Evolutionary conservation across 1,139 yeast species (phyloP).

Genomic region (Yamadazyma sp.): DNA sequence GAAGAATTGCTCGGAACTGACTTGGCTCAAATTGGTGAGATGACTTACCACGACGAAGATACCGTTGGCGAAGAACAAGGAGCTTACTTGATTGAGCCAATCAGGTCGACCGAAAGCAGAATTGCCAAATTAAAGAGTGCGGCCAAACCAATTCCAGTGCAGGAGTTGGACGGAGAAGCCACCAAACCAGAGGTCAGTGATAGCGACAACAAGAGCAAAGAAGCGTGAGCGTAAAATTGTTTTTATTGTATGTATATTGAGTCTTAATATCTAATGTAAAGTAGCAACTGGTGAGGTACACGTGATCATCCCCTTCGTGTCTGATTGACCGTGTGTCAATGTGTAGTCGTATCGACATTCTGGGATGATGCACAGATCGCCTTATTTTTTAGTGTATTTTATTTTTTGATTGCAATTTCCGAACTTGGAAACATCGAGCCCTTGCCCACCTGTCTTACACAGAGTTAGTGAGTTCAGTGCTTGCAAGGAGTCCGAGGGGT

Average conservation of each 20-base stretch:
- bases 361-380: no score
- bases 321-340: no score
- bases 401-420: no score
- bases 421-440: no score
- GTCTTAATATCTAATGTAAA: not conserved
- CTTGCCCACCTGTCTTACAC: no score
- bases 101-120: conserved; percentile 57
- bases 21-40: conserved; percentile 84
- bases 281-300: no score
- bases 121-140: conserved; percentile 31
- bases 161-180: conserved; percentile 21
- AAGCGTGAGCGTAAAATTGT: conserved; percentile 6
- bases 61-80: conserved; percentile 22
- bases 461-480: no score
- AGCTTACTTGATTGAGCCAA: conserved; percentile 73
- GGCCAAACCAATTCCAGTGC: conserved; percentile 14
- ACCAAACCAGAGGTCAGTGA: conserved; percentile 17
- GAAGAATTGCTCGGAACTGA: conserved; percentile 92
- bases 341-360: no score
- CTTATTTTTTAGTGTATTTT: no score
- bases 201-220: conserved; percentile 17
- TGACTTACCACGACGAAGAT: conserved; percentile 58
- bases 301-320: no score
- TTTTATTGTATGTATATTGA: not conserved
- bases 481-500: not conserved